Base-by-base conservation (phyloP, 345 rosid species). In the Pistacia atlantica region DNA sequence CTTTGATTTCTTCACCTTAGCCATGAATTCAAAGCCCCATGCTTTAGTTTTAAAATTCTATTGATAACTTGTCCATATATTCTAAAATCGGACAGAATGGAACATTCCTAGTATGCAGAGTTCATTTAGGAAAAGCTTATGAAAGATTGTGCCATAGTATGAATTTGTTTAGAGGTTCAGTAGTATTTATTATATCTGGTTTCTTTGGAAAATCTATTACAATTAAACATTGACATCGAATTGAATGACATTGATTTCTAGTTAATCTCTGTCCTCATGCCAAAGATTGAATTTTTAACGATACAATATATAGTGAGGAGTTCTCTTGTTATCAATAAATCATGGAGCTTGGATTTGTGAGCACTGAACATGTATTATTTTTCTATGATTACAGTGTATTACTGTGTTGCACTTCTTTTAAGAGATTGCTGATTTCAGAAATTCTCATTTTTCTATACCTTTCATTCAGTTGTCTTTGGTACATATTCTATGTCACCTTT, bases 291-390 rank as follows among this genome's bases (percentile, higher is more conserved):
- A 18, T 54, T 33, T 52, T 37, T 4, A 6, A 16, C 28, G 28
- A 4, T 65, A 4, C 42, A 65, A 31, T 38, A 3, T 38, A 18
- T 13, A 17, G 25, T 17, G 28, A 11, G 14, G 17, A 52, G 16
- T 11, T 52, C 13, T 65, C 33, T 20, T 67, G 71, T 67, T 48
- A 52, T 18, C 42, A 67, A 67, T 67, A 67, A 67, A 67, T 46
- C 22, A 22, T 71, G 35, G 42, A 71, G 51, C 65, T 71, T 37
- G 49, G 65, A 71, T 28, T 7, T 71, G 17, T 71, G 28, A 28
- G 22, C 22, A 71, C 37, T n/a, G 12, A 42, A 71, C 56, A 1
- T 35, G 52, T 57, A 18, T 8, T 14, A 12, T 38, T 42, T 5
- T 13, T 71, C 64, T 57, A 37, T 6, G 35, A 57, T 71, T 28